Conservation (phyloP, 768 basidiomycete species). For the Tylopilus subfusipes region DNA sequence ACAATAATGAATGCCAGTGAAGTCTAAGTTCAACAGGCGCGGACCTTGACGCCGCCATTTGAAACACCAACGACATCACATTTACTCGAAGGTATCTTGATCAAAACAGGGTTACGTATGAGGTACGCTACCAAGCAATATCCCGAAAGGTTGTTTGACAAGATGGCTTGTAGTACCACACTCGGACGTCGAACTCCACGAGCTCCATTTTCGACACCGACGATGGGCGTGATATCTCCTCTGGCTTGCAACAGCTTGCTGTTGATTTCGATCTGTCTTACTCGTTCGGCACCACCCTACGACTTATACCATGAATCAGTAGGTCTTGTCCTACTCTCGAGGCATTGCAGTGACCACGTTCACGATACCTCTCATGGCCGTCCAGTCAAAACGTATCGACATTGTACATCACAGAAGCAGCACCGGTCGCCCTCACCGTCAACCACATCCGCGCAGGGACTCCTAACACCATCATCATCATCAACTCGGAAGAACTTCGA, state of each 20-base stretch:
- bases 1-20: background rate
- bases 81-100: constrained; percentile 76
- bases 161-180: constrained; percentile 53
- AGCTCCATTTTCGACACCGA: constrained; percentile 59
- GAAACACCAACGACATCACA: constrained; percentile 46
- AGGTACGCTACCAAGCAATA: constrained; percentile 40
- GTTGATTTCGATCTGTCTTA: constrained; percentile 58
- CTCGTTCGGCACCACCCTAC: constrained; percentile 67
- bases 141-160: background rate
- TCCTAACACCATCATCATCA: constrained; percentile 63
- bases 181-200: constrained; percentile 42
- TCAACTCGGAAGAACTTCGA: constrained; percentile 61
- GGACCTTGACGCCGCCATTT: constrained; percentile 40
- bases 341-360: background rate
- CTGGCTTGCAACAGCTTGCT: constrained; percentile 51
- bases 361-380: constrained; percentile 39
- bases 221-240: constrained; percentile 49
- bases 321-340: constrained; percentile 12
- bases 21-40: constrained; percentile 35
- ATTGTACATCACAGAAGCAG: constrained; percentile 49
- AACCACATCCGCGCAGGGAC: constrained; percentile 61
- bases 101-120: constrained; percentile 71
- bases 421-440: constrained; percentile 52
- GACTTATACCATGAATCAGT: constrained; percentile 68
- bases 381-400: constrained; percentile 59